A percentile compares a stretch with the other conserved stretches of the same genome.
phyloP scores from a whole-genome alignment of 1,284 basidiomycete species.

The Hypsizygus ulmarius region DNA sequence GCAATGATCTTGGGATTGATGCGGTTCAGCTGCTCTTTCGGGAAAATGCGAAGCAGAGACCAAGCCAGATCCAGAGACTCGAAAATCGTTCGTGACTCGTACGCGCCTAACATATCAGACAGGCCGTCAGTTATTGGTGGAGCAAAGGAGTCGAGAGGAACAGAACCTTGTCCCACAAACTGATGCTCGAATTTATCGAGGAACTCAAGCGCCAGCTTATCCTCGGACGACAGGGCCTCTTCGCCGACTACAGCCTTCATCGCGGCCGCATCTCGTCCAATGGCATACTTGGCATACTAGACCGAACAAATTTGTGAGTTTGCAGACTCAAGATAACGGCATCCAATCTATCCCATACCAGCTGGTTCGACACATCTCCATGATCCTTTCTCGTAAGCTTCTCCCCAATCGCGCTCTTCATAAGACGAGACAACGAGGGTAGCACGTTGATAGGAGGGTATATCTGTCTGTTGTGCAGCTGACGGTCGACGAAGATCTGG shows the following conservation, averaged over 20 bases:
- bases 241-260: conserved; percentile 99
- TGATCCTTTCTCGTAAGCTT: conserved; percentile 97
- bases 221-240: conserved; percentile 92
- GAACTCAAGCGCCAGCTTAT: conserved; percentile 92
- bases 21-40: conserved; percentile 97
- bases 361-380: conserved; percentile 97
- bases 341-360: conserved; percentile 51
- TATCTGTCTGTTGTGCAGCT: conserved; percentile 92
- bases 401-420: conserved; percentile 99
- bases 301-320: conserved; percentile 20
- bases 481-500: conserved; percentile 98
- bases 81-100: conserved; percentile 96
- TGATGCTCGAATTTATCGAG: conserved; percentile 93
- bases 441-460: conserved; percentile 99
- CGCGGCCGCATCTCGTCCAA: conserved; percentile 94
- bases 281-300: conserved; percentile 95
- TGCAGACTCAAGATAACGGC: conserved; percentile 13
- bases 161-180: conserved; percentile 89
- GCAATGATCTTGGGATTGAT: conserved; percentile 90
- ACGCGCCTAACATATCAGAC: conserved; percentile 59
- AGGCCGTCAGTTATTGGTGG: conserved; percentile 11
- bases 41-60: conserved; percentile 97
- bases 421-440: conserved; percentile 96
- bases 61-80: conserved; percentile 98
- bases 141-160: conserved; percentile 7